Evolutionary conservation across 495 filamentous ascomycete genomes (phyloP).

Genomic region (Tuber magnatum): DNA sequence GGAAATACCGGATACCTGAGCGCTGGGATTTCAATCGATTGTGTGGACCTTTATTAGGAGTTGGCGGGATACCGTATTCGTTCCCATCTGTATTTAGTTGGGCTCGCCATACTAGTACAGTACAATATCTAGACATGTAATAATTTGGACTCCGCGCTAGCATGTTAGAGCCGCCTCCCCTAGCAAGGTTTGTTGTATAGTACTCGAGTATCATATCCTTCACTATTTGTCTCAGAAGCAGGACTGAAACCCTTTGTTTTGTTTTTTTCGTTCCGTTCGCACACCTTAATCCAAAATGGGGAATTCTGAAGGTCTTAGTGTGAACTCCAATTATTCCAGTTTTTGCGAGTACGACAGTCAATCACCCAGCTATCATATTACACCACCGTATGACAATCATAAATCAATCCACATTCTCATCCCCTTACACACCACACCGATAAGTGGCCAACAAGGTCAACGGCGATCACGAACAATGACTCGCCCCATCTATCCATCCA

Average conservation of each 20-base stretch:
- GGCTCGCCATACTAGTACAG: not conserved
- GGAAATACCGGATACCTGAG: conserved; percentile 17
- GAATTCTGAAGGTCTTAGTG: not conserved
- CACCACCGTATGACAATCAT: not conserved
- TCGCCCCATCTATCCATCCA: not conserved
- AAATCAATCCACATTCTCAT: not conserved
- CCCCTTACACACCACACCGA: no score
- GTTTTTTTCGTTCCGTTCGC: not conserved
- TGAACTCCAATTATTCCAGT: not conserved
- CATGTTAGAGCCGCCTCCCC: not conserved
- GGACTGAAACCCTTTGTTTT: not conserved
- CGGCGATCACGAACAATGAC: not conserved
- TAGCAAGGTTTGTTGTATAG: not conserved
- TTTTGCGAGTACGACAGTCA: not conserved
- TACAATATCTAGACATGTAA: not conserved
- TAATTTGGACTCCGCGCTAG: not conserved
- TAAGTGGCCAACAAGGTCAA: not conserved
- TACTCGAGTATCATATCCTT: not conserved
- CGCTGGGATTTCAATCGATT: conserved; percentile 25
- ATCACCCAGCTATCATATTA: not conserved
- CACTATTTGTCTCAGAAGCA: not conserved
- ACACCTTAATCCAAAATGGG: not conserved
- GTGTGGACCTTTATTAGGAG: conserved; percentile 24
- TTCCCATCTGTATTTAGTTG: not conserved
- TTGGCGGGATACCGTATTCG: not conserved